Base-by-base conservation (phyloP, 1,284 basidiomycete species). In the Cystobasidium slooffiae region DNA sequence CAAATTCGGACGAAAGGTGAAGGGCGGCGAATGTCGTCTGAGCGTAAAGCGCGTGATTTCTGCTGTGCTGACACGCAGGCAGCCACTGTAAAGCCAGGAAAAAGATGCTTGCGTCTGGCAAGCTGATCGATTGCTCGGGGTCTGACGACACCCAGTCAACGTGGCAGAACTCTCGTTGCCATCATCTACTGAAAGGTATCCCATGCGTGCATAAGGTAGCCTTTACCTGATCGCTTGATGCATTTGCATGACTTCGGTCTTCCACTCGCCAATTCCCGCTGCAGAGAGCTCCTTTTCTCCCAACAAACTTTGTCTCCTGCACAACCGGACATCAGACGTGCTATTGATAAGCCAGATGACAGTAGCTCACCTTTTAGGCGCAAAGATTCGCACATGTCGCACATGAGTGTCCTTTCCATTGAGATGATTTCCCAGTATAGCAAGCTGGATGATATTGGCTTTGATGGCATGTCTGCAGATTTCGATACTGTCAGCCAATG, bases 341-440 rank as follows among this genome's bases (percentile, higher is more conserved):
- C 18, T 16, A 62, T 12, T 10, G 24, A 16, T 12, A n/a, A n/a
- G n/a, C n/a, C n/a, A 24, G 18, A 3, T 10, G 24, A 5, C 6
- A 43, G n/a, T 16, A 20, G 53, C 90, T 76, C 80, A 94, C 94
- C 90, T 89, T 7, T 88, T 81, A 1, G 94, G 91, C 0, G 94
- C 96, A 75, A 94, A 89, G 24, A 98, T 87, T 67, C 87, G 88
- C 53, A 99, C 83, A 0, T 94, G 93, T 20, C 97, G 88, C 16
- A 99, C 91, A 83, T 99, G 97, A 9, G 97, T 99, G 83, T 99
- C 97, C 82, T 99, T 99, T 3, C 97, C 97, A 79, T 96, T 97
- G 87, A 97, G 90, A 81, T 99, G 94, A 81, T 99, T 99, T 22
- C 91, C 90, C 22, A 94, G 85, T 68, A 99, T 88, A 75, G 95